phyloP scores from a whole-genome alignment of 257 asterid genomes.

The Haberlea rhodopensis region DNA sequence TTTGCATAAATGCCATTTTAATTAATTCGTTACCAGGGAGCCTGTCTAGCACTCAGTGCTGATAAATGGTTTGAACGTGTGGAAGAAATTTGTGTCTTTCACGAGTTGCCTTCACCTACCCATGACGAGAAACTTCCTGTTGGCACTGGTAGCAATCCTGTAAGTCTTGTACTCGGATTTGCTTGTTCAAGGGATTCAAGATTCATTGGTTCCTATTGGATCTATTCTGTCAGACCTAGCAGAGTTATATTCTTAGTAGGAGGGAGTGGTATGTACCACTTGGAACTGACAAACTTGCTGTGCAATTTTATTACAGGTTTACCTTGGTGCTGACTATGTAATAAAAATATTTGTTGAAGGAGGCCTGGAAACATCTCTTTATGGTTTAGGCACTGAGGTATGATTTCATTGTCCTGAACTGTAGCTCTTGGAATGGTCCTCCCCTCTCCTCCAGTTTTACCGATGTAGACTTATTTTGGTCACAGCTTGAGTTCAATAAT shows the following conservation, averaged over 20 bases:
- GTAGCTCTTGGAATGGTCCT: constrained; percentile 13
- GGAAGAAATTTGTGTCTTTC: constrained; percentile 66
- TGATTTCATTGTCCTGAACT: constrained; percentile 18
- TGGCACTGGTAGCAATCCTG: constrained; percentile 99
- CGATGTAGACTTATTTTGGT: constrained; percentile 1
- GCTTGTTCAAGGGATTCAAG: constrained; percentile 1
- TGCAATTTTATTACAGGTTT: constrained; percentile 62
- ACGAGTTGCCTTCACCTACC: constrained; percentile 59
- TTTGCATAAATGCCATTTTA: constrained; percentile 23
- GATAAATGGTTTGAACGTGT: constrained; percentile 69
- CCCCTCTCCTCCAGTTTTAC: constrained; percentile 10
- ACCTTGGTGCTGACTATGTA: constrained; percentile 63
- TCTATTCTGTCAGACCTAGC: background rate
- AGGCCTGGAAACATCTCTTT: constrained; percentile 78
- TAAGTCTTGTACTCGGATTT: constrained; percentile 41
- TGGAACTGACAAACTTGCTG: constrained; percentile 21
- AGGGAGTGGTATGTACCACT: constrained; percentile 4
- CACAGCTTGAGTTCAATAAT: constrained; percentile 85
- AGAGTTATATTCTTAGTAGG: background rate
- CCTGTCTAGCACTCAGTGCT: constrained; percentile 87
- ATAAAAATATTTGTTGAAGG: constrained; percentile 84
- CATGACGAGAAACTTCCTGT: constrained; percentile 92
- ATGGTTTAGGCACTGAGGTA: constrained; percentile 96
- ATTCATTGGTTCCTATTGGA: background rate
- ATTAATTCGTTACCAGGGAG: constrained; percentile 59